Percentiles rank a stretch among this genome's conserved stretches.
These are phyloP conservation scores for Dactylellina sp. DNA, from an alignment of 2,329 filamentous ascomycete genomes.

Conservation along the genomic window DNA sequence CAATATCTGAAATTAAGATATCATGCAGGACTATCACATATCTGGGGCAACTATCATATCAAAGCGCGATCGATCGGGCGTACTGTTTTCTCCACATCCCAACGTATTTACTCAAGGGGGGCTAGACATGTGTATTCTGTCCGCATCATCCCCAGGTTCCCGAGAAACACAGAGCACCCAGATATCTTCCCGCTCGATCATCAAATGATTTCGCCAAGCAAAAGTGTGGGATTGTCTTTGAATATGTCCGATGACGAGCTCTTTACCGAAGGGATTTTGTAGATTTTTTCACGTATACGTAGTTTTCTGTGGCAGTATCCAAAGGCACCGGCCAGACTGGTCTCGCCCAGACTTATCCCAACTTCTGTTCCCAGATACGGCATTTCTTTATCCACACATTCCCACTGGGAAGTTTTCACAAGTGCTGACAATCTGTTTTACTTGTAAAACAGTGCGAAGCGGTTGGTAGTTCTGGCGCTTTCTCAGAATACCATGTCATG, in stretches of 20 bases:
- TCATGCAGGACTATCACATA: constrained; percentile 28
- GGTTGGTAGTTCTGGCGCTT: constrained; percentile 22
- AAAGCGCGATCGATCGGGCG: constrained; percentile 13
- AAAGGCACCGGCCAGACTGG: background rate
- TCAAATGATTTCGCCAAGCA: constrained; percentile 21
- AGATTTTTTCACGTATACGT: constrained; percentile 5
- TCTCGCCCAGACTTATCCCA: constrained; percentile 21
- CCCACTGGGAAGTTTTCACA: constrained; percentile 5
- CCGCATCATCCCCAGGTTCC: constrained; percentile 27
- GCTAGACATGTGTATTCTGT: constrained; percentile 17
- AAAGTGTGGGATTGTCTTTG: constrained; percentile 38
- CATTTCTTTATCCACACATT: constrained; percentile 11
- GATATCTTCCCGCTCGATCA: constrained; percentile 48
- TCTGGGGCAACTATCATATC: constrained; percentile 48
- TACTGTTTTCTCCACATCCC: constrained; percentile 18
- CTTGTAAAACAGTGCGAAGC: constrained; percentile 42
- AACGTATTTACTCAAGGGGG: constrained; percentile 10
- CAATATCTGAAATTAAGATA: constrained; percentile 42
- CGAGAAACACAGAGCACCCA: constrained; percentile 9
- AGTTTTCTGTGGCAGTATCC: constrained; percentile 25
- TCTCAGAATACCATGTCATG: constrained; percentile 11
- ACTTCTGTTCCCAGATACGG: constrained; percentile 21
- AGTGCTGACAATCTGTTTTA: constrained; percentile 16
- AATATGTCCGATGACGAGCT: constrained; percentile 55
- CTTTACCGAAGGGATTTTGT: constrained; percentile 4